Evolutionary conservation across 441 rosid species (phyloP), one percentile per base, ranked within the genome.

Genomic region (Syzygium syzygioides): DNA sequence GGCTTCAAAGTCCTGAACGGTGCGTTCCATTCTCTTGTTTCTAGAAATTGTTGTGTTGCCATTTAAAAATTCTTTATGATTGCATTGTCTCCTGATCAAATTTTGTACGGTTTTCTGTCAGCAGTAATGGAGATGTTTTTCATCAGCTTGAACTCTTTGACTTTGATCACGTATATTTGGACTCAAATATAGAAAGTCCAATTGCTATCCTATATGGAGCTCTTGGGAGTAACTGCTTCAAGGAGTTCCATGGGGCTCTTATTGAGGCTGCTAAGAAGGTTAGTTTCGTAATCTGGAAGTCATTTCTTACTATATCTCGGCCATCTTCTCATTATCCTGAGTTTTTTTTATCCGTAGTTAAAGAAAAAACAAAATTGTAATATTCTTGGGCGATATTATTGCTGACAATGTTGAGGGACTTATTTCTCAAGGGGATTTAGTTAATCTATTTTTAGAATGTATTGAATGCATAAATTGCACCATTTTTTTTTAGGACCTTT

Each of bases 71-170:
- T 30, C 60, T n/a, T 76, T 85, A 76, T 59, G 59, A 37, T 28
- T 34, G 86, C 30, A 71, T 52, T 86, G 86, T 86, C 90, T 28
- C 52, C 84, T 91, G 91, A 50, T 37, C 76, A 89, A 86, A 87
- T 54, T 76, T 88, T 83, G 62, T 86, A 86, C 54, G 9, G 87
- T 90, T 89, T 59, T 88, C 88, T 91, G 88, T 88, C 88, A 64
- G 68, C 91, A 97, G 99, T 91, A 91, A 90, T 71, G 95, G 93
- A 90, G 95, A 94, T 62, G 91, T 94, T 8, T 93, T 92, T 95
- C 98, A 95, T 92, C 98, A 95, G 90, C 98, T 98, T 84, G 98
- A 95, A 91, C 94, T 97, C 88, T 97, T 95, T 89, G 99, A 97
- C 87, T 98, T 98, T 88, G 99, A 98, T 92, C 99, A 98, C 84